Conservation (phyloP, 2,329 filamentous ascomycete genomes). For the Talaromyces piceae region DNA sequence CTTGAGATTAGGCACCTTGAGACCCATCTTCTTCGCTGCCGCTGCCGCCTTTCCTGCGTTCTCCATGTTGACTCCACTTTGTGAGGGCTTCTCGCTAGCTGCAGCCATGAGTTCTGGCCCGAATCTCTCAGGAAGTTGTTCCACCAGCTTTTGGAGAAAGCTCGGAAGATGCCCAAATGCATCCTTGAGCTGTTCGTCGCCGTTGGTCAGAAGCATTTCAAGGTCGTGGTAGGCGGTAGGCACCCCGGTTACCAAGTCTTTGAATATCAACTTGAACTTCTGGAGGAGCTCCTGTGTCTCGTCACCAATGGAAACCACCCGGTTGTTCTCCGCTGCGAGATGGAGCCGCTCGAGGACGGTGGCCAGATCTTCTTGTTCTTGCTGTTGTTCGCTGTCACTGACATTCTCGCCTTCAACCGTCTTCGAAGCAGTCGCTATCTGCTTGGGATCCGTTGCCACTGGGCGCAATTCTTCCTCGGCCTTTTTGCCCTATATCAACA, state of each 20-base stretch:
- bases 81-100: conserved; percentile 53
- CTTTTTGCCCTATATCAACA: background rate
- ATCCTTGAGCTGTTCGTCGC: conserved; percentile 56
- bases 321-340: conserved; percentile 75
- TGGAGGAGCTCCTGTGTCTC: conserved; percentile 76
- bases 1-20: conserved; percentile 65
- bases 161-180: conserved; percentile 62
- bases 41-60: conserved; percentile 39
- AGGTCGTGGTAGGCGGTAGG: conserved; percentile 91
- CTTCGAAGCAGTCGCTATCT: conserved; percentile 22
- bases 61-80: conserved; percentile 54
- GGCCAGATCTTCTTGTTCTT: conserved; percentile 65
- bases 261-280: conserved; percentile 82
- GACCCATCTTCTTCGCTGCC: conserved; percentile 57
- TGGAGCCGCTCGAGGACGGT: conserved; percentile 77
- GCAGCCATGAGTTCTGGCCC: conserved; percentile 77
- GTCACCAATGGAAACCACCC: conserved; percentile 72
- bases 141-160: conserved; percentile 79
- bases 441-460: conserved; percentile 21
- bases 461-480: conserved; percentile 15
- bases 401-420: conserved; percentile 18
- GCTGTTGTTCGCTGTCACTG: conserved; percentile 39
- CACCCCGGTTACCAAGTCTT: conserved; percentile 84
- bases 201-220: conserved; percentile 57
- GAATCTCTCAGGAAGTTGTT: conserved; percentile 73